Percentiles rank a stretch among this genome's conserved stretches.
Conservation (phyloP, 495 filamentous ascomycete genomes). For the Tuber melanosporum region DNA sequence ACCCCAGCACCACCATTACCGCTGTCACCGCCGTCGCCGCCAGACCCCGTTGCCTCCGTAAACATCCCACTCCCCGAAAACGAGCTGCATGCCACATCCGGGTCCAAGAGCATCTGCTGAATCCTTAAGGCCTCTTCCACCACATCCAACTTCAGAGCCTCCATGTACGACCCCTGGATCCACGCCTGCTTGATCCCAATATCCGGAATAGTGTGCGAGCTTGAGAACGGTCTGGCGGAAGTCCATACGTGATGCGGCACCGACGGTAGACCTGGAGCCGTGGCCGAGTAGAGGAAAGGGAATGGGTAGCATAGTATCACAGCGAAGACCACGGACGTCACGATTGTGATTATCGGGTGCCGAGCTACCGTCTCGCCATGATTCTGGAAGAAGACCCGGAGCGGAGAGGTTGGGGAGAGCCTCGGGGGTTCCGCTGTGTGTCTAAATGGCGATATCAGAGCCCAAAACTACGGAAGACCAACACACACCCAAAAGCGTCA, state of each 20-base stretch:
- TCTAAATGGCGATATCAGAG: constrained; percentile 43
- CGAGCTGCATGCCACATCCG: constrained; percentile 31
- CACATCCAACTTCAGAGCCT: constrained; percentile 56
- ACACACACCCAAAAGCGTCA: constrained; percentile 25
- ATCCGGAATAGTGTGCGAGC: constrained; percentile 42
- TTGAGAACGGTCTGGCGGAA: constrained; percentile 56
- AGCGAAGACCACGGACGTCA: constrained; percentile 58
- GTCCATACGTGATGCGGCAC: constrained; percentile 74
- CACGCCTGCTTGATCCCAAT: constrained; percentile 51
- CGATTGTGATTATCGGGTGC: constrained; percentile 59
- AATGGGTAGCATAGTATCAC: constrained; percentile 60
- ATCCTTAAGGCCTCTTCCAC: constrained; percentile 57
- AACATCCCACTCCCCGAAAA: constrained; percentile 17
- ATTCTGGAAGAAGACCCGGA: constrained; percentile 55
- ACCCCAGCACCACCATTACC: neutral
- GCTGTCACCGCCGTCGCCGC: neutral
- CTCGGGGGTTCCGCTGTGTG: constrained; percentile 57
- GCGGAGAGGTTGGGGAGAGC: constrained; percentile 54
- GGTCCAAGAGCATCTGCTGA: constrained; percentile 55
- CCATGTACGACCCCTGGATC: constrained; percentile 58
- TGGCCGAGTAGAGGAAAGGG: constrained; percentile 59
- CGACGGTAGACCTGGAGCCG: constrained; percentile 54
- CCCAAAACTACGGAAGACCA: constrained; percentile 40
- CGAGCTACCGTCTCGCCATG: constrained; percentile 60
- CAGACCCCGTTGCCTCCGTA: neutral